Base-by-base conservation (phyloP, 306 rosid species). In the Gleditsia sinensis region DNA sequence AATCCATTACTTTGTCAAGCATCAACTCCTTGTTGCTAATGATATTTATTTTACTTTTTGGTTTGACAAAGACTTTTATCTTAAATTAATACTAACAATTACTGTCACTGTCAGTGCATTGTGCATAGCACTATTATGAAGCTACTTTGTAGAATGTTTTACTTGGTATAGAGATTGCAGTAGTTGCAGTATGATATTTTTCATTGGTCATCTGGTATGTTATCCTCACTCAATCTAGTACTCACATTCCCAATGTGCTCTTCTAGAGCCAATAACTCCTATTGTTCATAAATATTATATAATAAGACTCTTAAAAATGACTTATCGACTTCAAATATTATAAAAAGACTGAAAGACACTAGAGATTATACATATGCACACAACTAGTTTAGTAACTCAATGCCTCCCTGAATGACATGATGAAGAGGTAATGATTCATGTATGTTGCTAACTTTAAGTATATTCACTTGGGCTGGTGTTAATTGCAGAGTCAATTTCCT, bases 211-310 rank as follows among this genome's bases (percentile, higher is more conserved):
- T n/a, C n/a, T n/a, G 59, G 34, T 46, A 92, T 71, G 3, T 77
- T 73, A 73, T 92, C 97, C 78, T 92, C 97, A 23, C 61, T 85
- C 78, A 92, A 79, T 50, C 97, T 96, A 1, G 96, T 92, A 81
- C 73, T 92, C 55, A 92, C 97, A 51, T 88, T 89, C 63, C 97
- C 97, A 3, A 92, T 92, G 39, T 93, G 96, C 80, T 92, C 97
- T 83, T 89, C 97, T 65, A 92, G 78, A 58, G 96, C 97, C 79
- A 92, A 71, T 12, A 92, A 76, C 76, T 92, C 97, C 97, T 92
- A 75, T 46, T 75, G 56, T 51, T 61, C 49, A 75, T 8, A 50
- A 7, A 75, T 36, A 21, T 58, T 28, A 14, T 13, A 30, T 24
- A 43, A 56, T 10, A 27, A 56, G 54, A 17, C 28, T 34, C 55